phyloP scores from a whole-genome alignment of 2,329 filamentous ascomycete genomes.

The Intubia oerlemansii region DNA sequence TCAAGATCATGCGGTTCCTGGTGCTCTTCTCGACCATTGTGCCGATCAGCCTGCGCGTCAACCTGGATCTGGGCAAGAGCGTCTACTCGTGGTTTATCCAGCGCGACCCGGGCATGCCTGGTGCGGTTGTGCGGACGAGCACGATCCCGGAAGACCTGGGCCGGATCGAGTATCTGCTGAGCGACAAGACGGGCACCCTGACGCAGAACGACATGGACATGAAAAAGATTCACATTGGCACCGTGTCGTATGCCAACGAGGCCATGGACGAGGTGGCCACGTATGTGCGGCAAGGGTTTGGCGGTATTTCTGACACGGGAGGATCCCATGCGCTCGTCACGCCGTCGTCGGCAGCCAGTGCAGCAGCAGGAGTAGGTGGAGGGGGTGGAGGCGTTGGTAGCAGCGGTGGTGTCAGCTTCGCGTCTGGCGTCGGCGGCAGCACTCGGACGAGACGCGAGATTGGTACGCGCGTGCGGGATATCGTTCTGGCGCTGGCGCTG shows the following conservation, averaged over 20 bases:
- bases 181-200: slow-evolving; percentile 93
- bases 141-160: slow-evolving; percentile 95
- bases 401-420: slow-evolving; percentile 10
- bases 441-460: slow-evolving; percentile 86
- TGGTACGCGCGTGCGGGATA: slow-evolving; percentile 75
- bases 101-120: slow-evolving; percentile 70
- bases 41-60: slow-evolving; percentile 87
- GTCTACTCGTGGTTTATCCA: slow-evolving; percentile 95
- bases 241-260: slow-evolving; percentile 93
- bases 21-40: slow-evolving; percentile 99
- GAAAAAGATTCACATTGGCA: slow-evolving; percentile 96
- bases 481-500: slow-evolving; percentile 75
- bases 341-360: slow-evolving; percentile 57
- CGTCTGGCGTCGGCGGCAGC: slow-evolving; percentile 21
- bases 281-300: slow-evolving; percentile 72
- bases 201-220: slow-evolving; percentile 98
- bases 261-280: slow-evolving; percentile 92
- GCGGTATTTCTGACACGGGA: no score
- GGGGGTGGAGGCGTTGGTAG: no score
- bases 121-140: slow-evolving; percentile 82
- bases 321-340: slow-evolving; percentile 38
- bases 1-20: slow-evolving; percentile 94
- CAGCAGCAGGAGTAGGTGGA: no score
- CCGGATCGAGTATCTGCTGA: slow-evolving; percentile 85
- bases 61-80: slow-evolving; percentile 90